Percentiles rank a stretch among this genome's conserved stretches.
phyloP scores from a whole-genome alignment of 352 stramenopile species.

The Globisporangium nagaii region DNA sequence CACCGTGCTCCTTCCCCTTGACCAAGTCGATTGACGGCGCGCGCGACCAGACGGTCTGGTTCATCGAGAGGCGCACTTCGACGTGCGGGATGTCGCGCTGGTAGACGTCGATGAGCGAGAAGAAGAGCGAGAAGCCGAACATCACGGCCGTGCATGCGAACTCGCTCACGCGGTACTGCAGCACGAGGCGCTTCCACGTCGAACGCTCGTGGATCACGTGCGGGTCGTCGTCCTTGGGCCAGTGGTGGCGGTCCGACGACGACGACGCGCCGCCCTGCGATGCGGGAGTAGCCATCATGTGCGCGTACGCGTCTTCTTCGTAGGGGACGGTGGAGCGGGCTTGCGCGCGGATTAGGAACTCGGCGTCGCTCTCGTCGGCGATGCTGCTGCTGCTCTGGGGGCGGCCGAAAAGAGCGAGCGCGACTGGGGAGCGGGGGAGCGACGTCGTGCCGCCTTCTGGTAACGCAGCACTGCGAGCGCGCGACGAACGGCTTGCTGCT shows the following conservation, averaged over 20 bases:
- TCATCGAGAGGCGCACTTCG: conserved; percentile 37
- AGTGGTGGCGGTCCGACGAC: not conserved
- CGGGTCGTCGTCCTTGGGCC: conserved; percentile 7
- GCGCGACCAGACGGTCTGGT: conserved; percentile 29
- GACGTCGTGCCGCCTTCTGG: too few species aligned
- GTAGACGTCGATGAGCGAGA: conserved; percentile 50
- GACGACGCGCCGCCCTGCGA: not conserved
- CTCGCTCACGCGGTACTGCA: conserved; percentile 46
- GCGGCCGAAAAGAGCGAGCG: conserved; percentile 2
- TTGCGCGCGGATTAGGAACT: conserved; percentile 4
- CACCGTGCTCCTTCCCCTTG: conserved; percentile 35
- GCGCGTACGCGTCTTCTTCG: not conserved
- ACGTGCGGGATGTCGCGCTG: conserved; percentile 50
- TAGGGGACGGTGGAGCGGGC: not conserved
- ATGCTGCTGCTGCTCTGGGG: not conserved
- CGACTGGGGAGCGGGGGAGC: not conserved
- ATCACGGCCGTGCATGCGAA: conserved; percentile 46
- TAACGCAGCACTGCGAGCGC: too few species aligned
- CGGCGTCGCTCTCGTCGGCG: not conserved
- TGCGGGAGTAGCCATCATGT: conserved; percentile 9
- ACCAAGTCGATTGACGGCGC: conserved; percentile 46
- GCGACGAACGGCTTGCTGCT: too few species aligned
- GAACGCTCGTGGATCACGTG: conserved; percentile 13
- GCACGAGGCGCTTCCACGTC: conserved; percentile 17
- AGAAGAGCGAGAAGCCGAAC: conserved; percentile 35